These are phyloP conservation scores for Candida tropicalis DNA, from an alignment of 1,139 yeast species.

Conservation along the genomic window DNA sequence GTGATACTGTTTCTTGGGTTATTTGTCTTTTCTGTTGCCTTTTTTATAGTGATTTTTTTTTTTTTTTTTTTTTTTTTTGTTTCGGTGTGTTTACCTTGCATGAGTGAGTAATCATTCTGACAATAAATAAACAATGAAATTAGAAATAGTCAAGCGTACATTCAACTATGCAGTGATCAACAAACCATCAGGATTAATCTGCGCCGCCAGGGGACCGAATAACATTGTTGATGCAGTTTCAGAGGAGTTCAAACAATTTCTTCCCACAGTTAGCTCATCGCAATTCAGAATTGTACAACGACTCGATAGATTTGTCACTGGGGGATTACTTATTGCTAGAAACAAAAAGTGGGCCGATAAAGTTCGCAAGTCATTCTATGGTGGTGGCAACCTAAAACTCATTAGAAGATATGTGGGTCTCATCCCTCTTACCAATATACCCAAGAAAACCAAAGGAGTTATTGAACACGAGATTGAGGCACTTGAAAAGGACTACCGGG, in stretches of 20 bases:
- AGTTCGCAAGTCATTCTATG: constrained; percentile 15
- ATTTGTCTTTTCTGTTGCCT: background rate
- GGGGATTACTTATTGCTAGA: constrained; percentile 26
- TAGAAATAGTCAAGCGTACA: constrained; percentile 20
- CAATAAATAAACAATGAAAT: constrained; percentile 4
- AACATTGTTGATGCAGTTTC: constrained; percentile 9
- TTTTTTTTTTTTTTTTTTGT: background rate
- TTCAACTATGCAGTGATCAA: constrained; percentile 24
- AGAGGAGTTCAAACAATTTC: constrained; percentile 6
- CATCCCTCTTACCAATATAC: constrained; percentile 13
- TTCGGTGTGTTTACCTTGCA: background rate
- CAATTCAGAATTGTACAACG: constrained; percentile 25
- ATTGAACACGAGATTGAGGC: constrained; percentile 20
- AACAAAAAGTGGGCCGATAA: constrained; percentile 21
- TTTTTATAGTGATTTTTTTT: background rate
- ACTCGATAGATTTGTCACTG: constrained; percentile 28
- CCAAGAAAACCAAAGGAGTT: constrained; percentile 14
- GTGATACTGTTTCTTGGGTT: background rate
- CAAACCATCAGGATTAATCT: constrained; percentile 26
- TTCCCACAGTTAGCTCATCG: constrained; percentile 14
- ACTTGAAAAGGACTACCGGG: constrained; percentile 16
- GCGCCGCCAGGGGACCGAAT: constrained; percentile 18
- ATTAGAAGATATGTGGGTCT: constrained; percentile 26
- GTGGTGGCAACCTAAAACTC: constrained; percentile 11
- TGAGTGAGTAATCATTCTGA: background rate